Evolutionary conservation across 768 basidiomycete species (phyloP).

Genomic region (Podaxis mareebaensis): DNA sequence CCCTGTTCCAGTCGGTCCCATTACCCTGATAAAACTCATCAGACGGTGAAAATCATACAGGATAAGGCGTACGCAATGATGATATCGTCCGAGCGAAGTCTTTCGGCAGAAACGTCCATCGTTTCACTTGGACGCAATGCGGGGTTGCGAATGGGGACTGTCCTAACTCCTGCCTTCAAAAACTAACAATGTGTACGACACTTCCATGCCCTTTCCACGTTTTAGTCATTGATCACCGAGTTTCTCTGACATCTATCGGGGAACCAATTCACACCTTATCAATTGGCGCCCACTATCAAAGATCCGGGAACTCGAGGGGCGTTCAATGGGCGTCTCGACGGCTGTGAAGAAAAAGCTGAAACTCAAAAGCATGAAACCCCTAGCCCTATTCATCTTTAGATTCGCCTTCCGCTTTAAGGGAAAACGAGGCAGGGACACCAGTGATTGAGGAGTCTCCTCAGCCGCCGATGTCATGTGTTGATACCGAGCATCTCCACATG

Average conservation of each 20-base stretch:
- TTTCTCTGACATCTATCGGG: not conserved
- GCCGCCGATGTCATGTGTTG: not conserved
- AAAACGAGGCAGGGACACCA: constrained; percentile 1
- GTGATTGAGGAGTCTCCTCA: not conserved
- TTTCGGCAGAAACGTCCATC: not conserved
- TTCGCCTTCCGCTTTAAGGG: not conserved
- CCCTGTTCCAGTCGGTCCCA: constrained; percentile 10
- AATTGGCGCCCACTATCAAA: not conserved
- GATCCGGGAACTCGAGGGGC: not conserved
- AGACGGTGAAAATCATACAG: not conserved
- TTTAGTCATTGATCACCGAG: not conserved
- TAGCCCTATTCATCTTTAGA: not conserved
- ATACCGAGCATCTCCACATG: not conserved
- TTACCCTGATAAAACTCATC: not conserved
- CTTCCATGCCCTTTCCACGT: not conserved
- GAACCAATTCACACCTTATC: not conserved
- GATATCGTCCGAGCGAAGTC: not conserved
- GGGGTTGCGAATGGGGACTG: not conserved
- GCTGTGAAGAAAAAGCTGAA: not conserved
- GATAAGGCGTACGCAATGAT: constrained; percentile 11
- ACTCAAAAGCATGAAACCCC: not conserved
- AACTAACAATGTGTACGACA: not conserved
- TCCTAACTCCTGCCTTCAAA: not conserved
- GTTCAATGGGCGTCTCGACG: not conserved
- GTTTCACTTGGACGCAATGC: not conserved